Evolutionary conservation across 1,284 basidiomycete genomes (phyloP).

Genomic region (Boletus sp.): DNA sequence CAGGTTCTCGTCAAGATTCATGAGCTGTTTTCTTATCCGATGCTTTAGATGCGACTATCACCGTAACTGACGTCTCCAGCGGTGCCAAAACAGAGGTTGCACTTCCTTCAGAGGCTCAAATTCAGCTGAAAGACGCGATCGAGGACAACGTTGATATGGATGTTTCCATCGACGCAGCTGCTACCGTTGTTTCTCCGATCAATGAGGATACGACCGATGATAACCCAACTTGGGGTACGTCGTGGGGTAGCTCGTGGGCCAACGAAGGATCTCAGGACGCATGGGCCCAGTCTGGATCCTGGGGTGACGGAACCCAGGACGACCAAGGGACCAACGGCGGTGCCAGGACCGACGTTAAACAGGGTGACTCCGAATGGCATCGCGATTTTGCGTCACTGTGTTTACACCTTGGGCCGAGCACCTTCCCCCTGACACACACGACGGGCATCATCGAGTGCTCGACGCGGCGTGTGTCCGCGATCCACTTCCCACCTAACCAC

Average conservation of each 20-base stretch:
- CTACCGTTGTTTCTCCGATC: slow-evolving; percentile 1
- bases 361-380: slow-evolving; percentile 31
- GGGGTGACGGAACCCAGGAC: slow-evolving; percentile 15
- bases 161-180: slow-evolving; percentile 5
- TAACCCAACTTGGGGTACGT: neutral
- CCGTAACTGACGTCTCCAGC: slow-evolving; percentile 26
- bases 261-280: slow-evolving; percentile 6
- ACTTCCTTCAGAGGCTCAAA: slow-evolving; percentile 31
- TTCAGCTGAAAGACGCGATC: slow-evolving; percentile 32
- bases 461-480: slow-evolving; percentile 46
- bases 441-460: slow-evolving; percentile 56
- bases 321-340: slow-evolving; percentile 12
- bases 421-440: slow-evolving; percentile 52
- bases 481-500: slow-evolving; percentile 35
- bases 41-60: slow-evolving; percentile 16
- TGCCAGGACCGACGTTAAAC: slow-evolving; percentile 8
- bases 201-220: neutral
- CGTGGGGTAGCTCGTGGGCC: slow-evolving; percentile 15
- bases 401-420: slow-evolving; percentile 48
- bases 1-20: neutral
- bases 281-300: slow-evolving; percentile 22
- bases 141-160: slow-evolving; percentile 39
- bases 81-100: slow-evolving; percentile 23
- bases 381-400: slow-evolving; percentile 38
- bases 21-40: slow-evolving; percentile 14